Conservation (phyloP, 345 rosid genomes). For the Eucalyptus pauciflora region DNA sequence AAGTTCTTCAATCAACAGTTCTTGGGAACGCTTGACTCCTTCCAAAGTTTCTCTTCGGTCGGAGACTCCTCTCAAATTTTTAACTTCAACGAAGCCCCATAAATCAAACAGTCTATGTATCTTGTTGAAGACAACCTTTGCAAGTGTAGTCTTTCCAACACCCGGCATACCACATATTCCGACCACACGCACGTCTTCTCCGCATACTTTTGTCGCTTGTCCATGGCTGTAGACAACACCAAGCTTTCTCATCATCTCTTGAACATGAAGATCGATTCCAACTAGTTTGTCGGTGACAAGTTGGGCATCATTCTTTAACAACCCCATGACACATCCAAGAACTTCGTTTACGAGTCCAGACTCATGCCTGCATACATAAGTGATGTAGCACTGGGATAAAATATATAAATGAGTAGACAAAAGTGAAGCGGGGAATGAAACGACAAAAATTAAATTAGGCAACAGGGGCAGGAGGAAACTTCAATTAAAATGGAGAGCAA, state of each 20-base stretch:
- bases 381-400: no score
- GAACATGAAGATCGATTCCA: background rate
- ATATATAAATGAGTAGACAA: background rate
- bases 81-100: accelerated
- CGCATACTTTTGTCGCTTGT: accelerated
- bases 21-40: accelerated
- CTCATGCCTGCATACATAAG: background rate
- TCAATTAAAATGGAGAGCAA: background rate
- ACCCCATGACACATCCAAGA: background rate
- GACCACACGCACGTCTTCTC: accelerated
- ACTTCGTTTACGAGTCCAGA: background rate
- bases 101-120: accelerated
- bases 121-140: no score
- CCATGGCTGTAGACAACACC: background rate
- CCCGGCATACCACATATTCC: accelerated
- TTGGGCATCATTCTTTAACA: background rate
- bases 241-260: background rate
- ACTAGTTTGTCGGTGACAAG: background rate
- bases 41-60: no score
- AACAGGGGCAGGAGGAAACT: background rate
- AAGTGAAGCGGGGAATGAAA: accelerated
- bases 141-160: no score
- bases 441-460: accelerated
- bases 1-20: no score
- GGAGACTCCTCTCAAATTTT: no score